Evolutionary conservation across 225 moss, liverwort and hornwort species (phyloP), one percentile per base, ranked within the genome.

Genomic region (Bryum argenteum): DNA sequence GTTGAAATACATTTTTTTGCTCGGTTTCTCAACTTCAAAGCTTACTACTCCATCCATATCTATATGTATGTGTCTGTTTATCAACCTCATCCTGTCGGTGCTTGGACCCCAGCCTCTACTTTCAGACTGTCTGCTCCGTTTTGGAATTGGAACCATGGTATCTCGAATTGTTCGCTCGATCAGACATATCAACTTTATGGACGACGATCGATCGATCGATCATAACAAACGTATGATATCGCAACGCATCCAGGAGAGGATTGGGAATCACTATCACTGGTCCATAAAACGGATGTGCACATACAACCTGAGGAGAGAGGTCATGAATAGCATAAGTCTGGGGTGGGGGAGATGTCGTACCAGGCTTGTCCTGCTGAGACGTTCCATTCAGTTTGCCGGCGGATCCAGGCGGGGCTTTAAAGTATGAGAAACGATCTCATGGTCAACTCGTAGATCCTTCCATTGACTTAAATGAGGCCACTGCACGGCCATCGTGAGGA

Each of bases 1-100:
- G 84, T 79, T 83, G 80, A 84, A 84, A 77, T 80, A 77, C 74
- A 84, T 80, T 84, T 77, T 75, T 80, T 84, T 62, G 70, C 76
- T 77, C 83, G 66, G 79, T 77, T 83, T 73, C 69, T 76, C 54
- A 14, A 40, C 66, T 66, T 72, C 57, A 58, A 72, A 62, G 57
- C 43, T 17, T 11, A 11, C 8, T 5, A 5, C 6, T 48, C 16
- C 8, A 1, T 48, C 48, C 17, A 6, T 48, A 15, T 48, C 6
- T 48, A 4, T 48, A 5, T 48, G 6, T 48, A 5, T 48, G 6
- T 48, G 17, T 48, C 48, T 48, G 8, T 48, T 47, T 77, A 26
- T 69, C 67, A 51, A 63, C 37, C 67, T 48, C 54, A 23, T n/a
- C 56, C 50, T 56, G 26, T 66, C 28, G 65, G 50, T 74, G 64